Percentiles rank a stretch among this genome's conserved stretches.
These are phyloP conservation scores for Clonostachys solani DNA, from an alignment of 2,329 filamentous ascomycete genomes.

Conservation along the genomic window DNA sequence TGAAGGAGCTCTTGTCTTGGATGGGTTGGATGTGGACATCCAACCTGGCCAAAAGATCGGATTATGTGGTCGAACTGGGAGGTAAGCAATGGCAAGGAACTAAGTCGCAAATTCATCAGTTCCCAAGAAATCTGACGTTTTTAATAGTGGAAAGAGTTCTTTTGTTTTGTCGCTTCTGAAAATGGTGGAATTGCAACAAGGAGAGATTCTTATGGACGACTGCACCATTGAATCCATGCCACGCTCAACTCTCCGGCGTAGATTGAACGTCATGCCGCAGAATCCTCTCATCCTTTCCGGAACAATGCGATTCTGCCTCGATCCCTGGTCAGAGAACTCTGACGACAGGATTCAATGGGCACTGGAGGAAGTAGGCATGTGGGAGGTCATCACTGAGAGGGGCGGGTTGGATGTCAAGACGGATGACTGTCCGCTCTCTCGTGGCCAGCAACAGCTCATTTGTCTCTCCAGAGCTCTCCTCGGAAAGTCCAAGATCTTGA, in stretches of 20 bases:
- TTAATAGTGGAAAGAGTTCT: slow-evolving; percentile 31
- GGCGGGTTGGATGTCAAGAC: slow-evolving; percentile 23
- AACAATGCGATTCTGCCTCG: slow-evolving; percentile 29
- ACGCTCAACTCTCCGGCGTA: slow-evolving; percentile 33
- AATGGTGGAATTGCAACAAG: slow-evolving; percentile 24
- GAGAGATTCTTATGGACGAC: slow-evolving; percentile 32
- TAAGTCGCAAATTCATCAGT: no score
- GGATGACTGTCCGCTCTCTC: slow-evolving; percentile 36
- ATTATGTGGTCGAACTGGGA: slow-evolving; percentile 24
- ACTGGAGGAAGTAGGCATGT: slow-evolving; percentile 11
- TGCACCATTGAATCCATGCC: slow-evolving; percentile 24
- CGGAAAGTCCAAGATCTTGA: slow-evolving; percentile 21
- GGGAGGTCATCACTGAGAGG: slow-evolving; percentile 18
- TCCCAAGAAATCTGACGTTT: slow-evolving; percentile 8
- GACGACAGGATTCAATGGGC: slow-evolving; percentile 15
- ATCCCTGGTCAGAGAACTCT: slow-evolving; percentile 17
- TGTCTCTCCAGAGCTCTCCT: slow-evolving; percentile 35
- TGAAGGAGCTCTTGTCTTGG: no score
- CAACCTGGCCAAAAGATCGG: slow-evolving; percentile 19
- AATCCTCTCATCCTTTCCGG: slow-evolving; percentile 42
- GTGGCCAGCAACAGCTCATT: slow-evolving; percentile 52
- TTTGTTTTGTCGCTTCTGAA: slow-evolving; percentile 27
- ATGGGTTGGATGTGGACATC: slow-evolving; percentile 8
- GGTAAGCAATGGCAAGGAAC: slow-evolving; percentile 3
- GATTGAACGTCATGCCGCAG: slow-evolving; percentile 42